A percentile compares a stretch with the other conserved stretches of the same genome.
Evolutionary conservation across 768 basidiomycete species (phyloP).

Genomic region (Leccinellum albellum): DNA sequence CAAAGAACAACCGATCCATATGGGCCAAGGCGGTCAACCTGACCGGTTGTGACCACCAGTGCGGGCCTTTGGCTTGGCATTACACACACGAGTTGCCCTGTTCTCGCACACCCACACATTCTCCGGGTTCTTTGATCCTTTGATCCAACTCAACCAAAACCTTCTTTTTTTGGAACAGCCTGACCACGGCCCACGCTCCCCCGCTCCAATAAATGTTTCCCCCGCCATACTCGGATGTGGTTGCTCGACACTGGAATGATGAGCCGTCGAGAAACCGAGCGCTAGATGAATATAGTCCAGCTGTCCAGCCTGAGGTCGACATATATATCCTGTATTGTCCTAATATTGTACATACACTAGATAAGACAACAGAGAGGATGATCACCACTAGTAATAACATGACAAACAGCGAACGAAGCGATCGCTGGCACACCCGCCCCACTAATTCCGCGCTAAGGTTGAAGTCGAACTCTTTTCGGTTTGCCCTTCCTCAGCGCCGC

Average conservation of each 20-base stretch:
- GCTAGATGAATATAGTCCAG: not conserved
- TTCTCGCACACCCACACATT: not conserved
- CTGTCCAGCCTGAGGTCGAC: too few species aligned
- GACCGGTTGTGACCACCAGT: not conserved
- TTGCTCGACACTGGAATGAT: not conserved
- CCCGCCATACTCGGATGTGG: not conserved
- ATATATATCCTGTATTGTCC: not conserved
- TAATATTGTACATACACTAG: not conserved
- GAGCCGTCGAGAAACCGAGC: not conserved
- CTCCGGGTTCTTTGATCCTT: not conserved
- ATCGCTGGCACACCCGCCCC: not conserved
- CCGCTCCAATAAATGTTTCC: not conserved
- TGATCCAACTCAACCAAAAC: not conserved
- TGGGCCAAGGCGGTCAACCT: not conserved
- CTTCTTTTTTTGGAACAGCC: not conserved
- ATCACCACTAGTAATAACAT: not conserved
- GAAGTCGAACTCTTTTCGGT: slow-evolving; percentile 10
- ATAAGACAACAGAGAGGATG: not conserved
- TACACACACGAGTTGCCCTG: not conserved
- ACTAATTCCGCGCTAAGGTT: slow-evolving; percentile 3
- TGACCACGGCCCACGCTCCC: not conserved
- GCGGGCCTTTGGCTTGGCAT: not conserved
- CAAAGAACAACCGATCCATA: not conserved
- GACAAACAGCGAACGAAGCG: not conserved
- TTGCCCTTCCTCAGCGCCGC: slow-evolving; percentile 37